Conservation (phyloP, 2,329 filamentous ascomycete genomes). For the Monilinia fructigena region DNA sequence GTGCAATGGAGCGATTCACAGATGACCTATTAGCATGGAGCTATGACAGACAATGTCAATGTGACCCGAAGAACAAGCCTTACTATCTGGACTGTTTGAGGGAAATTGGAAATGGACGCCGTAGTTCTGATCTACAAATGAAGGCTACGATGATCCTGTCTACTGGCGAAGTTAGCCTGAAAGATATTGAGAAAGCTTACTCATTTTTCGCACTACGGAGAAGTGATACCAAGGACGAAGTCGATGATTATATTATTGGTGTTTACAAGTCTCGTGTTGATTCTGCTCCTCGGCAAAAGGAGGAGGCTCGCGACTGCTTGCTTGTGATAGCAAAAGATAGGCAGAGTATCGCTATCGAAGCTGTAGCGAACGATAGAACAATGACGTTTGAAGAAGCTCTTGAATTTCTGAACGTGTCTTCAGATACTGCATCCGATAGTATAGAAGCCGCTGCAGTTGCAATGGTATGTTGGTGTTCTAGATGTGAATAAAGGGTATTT, state of each 20-base stretch:
- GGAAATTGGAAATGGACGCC: slow-evolving; percentile 51
- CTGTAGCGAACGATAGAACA: slow-evolving; percentile 54
- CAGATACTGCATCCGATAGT: slow-evolving; percentile 37
- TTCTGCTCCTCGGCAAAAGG: slow-evolving; percentile 54
- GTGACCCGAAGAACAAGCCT: slow-evolving; percentile 53
- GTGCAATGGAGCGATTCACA: slow-evolving; percentile 60
- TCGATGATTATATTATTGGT: slow-evolving; percentile 61
- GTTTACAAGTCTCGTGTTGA: slow-evolving; percentile 58
- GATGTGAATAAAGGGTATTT: too few relatives aligned
- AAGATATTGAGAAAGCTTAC: slow-evolving; percentile 59
- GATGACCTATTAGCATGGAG: slow-evolving; percentile 61
- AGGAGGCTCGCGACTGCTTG: slow-evolving; percentile 55
- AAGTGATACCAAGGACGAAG: slow-evolving; percentile 42
- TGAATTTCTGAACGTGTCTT: slow-evolving; percentile 53
- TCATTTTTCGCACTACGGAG: slow-evolving; percentile 55
- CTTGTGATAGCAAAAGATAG: slow-evolving; percentile 59
- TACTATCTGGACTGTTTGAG: slow-evolving; percentile 67
- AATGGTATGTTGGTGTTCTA: slow-evolving; percentile 32
- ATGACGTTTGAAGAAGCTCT: slow-evolving; percentile 64
- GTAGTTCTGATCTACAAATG: slow-evolving; percentile 55
- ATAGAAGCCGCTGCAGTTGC: slow-evolving; percentile 39
- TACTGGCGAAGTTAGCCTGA: slow-evolving; percentile 54
- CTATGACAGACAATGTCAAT: slow-evolving; percentile 57
- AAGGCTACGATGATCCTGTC: slow-evolving; percentile 59
- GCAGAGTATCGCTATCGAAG: slow-evolving; percentile 56